Evolutionary conservation across 1,284 basidiomycete genomes (phyloP).

Genomic region (Leucoagaricus sp.): DNA sequence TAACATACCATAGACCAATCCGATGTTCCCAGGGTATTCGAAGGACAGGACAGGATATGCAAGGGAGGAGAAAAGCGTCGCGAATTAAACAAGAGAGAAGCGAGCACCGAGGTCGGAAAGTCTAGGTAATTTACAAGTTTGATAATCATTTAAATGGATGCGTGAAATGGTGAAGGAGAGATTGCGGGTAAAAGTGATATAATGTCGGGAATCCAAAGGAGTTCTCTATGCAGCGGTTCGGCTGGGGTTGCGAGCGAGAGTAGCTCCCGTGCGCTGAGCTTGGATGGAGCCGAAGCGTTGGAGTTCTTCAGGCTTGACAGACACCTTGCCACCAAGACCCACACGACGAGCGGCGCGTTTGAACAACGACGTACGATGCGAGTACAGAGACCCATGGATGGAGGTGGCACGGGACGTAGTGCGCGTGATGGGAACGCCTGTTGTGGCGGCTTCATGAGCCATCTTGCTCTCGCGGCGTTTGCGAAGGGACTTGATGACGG

Average conservation of each 20-base stretch:
- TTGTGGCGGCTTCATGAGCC: slow-evolving; percentile 32
- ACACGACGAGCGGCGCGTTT: slow-evolving; percentile 83
- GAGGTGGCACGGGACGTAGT: slow-evolving; percentile 90
- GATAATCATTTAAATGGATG: slow-evolving; percentile 11
- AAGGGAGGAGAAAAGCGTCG: slow-evolving; percentile 2
- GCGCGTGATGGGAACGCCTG: slow-evolving; percentile 79
- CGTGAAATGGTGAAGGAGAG: slow-evolving; percentile 10
- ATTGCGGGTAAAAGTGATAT: slow-evolving; percentile 6
- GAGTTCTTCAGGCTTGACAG: slow-evolving; percentile 82
- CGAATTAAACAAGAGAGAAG: neutral
- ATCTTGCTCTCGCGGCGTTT: slow-evolving; percentile 60
- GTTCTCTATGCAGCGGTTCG: slow-evolving; percentile 36
- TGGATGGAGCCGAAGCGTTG: slow-evolving; percentile 85
- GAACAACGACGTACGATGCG: slow-evolving; percentile 90
- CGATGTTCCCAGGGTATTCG: slow-evolving; percentile 15
- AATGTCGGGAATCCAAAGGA: neutral
- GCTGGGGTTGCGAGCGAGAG: slow-evolving; percentile 78
- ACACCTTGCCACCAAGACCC: slow-evolving; percentile 80
- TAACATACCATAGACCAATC: slow-evolving; percentile 14
- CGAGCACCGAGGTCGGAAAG: slow-evolving; percentile 1
- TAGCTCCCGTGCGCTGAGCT: slow-evolving; percentile 73
- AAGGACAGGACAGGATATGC: slow-evolving; percentile 14
- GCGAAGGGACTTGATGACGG: slow-evolving; percentile 84
- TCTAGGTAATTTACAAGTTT: slow-evolving; percentile 13
- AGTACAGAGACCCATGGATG: slow-evolving; percentile 92